Percentiles rank a stretch among this genome's conserved stretches.
These are phyloP conservation scores for Fusarium irregulare DNA, from an alignment of 2,329 filamentous ascomycete species.

Conservation along the genomic window DNA sequence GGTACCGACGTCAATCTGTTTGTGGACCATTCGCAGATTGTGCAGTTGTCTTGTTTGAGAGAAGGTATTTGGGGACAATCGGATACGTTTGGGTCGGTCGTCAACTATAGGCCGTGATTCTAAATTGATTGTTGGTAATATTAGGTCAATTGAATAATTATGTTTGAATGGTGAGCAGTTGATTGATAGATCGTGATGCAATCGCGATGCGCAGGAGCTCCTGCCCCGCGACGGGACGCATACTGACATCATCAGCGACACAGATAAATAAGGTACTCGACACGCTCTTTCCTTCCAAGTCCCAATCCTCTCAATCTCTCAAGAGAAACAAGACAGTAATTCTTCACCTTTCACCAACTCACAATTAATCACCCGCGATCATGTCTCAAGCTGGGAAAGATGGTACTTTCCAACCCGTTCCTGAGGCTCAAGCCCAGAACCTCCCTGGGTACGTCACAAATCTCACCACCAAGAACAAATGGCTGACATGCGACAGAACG, in stretches of 20 bases:
- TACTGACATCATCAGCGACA: slow-evolving; percentile 27
- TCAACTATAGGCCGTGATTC: neutral
- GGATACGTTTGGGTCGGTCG: slow-evolving; percentile 60
- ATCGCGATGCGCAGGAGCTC: slow-evolving; percentile 17
- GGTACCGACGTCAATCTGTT: slow-evolving; percentile 50
- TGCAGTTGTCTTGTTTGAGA: slow-evolving; percentile 63
- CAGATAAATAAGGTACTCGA: neutral
- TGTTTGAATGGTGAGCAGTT: neutral
- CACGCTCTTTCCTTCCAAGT: neutral
- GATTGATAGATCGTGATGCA: slow-evolving; percentile 18
- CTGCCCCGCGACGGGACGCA: slow-evolving; percentile 16
- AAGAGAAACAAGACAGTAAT: neutral
- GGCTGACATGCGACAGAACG: slow-evolving; percentile 30
- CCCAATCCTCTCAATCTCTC: neutral
- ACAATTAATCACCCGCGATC: neutral
- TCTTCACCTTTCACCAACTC: neutral
- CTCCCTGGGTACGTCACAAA: slow-evolving; percentile 50
- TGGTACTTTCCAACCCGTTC: slow-evolving; percentile 52
- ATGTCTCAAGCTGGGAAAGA: slow-evolving; percentile 40
- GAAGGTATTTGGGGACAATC: slow-evolving; percentile 66
- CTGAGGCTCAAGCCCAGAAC: slow-evolving; percentile 51
- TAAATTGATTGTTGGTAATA: neutral
- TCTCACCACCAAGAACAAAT: accelerated
- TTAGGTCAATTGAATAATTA: neutral
- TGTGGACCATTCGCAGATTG: slow-evolving; percentile 47